phyloP scores from a whole-genome alignment of 139 green algal genomes.

The Diplosphaera chodatii region DNA sequence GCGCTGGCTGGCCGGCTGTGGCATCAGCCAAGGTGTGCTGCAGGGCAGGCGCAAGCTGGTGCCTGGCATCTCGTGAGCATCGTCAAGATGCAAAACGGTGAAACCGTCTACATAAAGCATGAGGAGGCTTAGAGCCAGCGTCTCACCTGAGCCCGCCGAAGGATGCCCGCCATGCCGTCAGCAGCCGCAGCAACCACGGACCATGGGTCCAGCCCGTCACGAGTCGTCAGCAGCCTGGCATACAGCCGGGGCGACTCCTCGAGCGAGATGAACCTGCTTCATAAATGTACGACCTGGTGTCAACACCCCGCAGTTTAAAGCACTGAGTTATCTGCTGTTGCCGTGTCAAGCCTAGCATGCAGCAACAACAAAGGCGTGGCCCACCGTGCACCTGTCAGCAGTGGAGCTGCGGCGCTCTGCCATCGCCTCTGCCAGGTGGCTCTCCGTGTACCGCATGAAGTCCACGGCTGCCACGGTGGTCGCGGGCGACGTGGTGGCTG shows the following conservation, averaged over 20 bases:
- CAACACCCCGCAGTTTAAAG: too few relatives aligned
- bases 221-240: constrained; percentile 2
- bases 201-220: background rate
- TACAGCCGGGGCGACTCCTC: constrained; percentile 17
- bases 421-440: background rate
- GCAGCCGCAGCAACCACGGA: constrained; percentile 8
- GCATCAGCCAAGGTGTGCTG: background rate
- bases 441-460: background rate
- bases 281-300: too few relatives aligned
- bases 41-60: too few relatives aligned
- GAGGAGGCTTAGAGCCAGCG: too few relatives aligned
- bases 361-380: too few relatives aligned
- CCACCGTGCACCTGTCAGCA: too few relatives aligned
- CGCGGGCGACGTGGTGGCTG: too few relatives aligned
- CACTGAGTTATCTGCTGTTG: too few relatives aligned
- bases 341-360: too few relatives aligned
- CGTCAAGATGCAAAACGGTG: too few relatives aligned
- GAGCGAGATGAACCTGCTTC: constrained; percentile 20
- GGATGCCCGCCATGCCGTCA: constrained; percentile 9
- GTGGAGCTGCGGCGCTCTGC: background rate
- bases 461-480: background rate
- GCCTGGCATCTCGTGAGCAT: too few relatives aligned
- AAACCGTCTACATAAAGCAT: too few relatives aligned
- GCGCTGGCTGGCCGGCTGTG: background rate
- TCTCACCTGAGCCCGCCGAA: constrained; percentile 9